Conservation (phyloP, 805 yeast species). For the Ogataea henricii region DNA sequence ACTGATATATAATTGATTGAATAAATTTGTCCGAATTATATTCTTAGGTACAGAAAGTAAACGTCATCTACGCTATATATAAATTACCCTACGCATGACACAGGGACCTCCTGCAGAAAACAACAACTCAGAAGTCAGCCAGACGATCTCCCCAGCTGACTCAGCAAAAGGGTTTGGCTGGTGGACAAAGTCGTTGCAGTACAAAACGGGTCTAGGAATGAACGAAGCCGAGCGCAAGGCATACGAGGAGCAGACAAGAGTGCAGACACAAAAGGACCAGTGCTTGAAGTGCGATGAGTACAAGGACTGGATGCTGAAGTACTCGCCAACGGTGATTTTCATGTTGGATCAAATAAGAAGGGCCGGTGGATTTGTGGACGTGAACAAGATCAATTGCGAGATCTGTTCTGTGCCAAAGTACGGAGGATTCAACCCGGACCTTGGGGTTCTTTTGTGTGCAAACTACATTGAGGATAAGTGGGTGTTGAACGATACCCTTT, state of each 20-base stretch:
- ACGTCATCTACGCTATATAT: too few species aligned
- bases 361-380: constrained; percentile 51
- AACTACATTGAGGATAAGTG: constrained; percentile 72
- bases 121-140: constrained; percentile 5
- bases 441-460: constrained; percentile 85
- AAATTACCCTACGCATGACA: constrained; percentile 3
- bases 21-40: too few species aligned
- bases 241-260: constrained; percentile 54
- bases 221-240: constrained; percentile 50
- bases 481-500: constrained; percentile 85
- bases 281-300: constrained; percentile 74
- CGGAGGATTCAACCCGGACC: constrained; percentile 92
- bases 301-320: constrained; percentile 75
- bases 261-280: constrained; percentile 32
- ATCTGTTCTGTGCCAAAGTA: constrained; percentile 79
- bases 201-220: constrained; percentile 70
- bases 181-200: constrained; percentile 77
- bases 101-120: constrained; percentile 9
- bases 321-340: constrained; percentile 83
- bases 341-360: constrained; percentile 82
- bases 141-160: constrained; percentile 36
- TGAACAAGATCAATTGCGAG: constrained; percentile 68
- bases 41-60: too few species aligned
- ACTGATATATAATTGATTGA: background rate
- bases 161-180: constrained; percentile 54